phyloP scores from a whole-genome alignment of 768 basidiomycete species.

The Phaeotremella skinneri region DNA sequence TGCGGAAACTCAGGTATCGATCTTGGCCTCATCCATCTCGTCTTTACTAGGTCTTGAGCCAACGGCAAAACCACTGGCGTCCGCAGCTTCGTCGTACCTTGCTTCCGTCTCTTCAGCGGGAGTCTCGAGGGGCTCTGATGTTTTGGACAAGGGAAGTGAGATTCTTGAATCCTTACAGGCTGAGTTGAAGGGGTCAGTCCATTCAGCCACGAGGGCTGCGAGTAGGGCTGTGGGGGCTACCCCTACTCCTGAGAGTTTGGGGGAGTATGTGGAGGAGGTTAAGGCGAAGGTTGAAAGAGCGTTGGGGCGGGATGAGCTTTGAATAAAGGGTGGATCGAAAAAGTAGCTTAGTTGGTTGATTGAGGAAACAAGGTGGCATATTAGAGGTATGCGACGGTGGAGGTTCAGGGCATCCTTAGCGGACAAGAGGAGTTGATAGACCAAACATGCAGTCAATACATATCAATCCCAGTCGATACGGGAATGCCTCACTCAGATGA shows the following conservation, averaged over 20 bases:
- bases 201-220: slow-evolving; percentile 18
- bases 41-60: slow-evolving; percentile 11
- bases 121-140: slow-evolving; percentile 14
- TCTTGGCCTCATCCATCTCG: slow-evolving; percentile 10
- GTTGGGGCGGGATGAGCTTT: slow-evolving; percentile 20
- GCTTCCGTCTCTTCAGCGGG: slow-evolving; percentile 23
- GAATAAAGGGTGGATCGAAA: not conserved
- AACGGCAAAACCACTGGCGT: slow-evolving; percentile 19
- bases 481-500: too few species aligned
- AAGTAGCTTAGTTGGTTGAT: too few species aligned
- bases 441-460: too few species aligned
- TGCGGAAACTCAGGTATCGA: slow-evolving; percentile 22
- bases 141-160: slow-evolving; percentile 20
- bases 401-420: too few species aligned
- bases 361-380: too few species aligned
- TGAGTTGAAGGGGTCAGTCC: slow-evolving; percentile 6
- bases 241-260: slow-evolving; percentile 19
- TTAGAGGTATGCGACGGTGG: too few species aligned
- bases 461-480: too few species aligned
- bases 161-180: slow-evolving; percentile 15
- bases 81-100: slow-evolving; percentile 37
- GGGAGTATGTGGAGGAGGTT: slow-evolving; percentile 20
- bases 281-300: slow-evolving; percentile 13
- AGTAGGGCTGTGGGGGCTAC: slow-evolving; percentile 19
- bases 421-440: too few species aligned